Conservation (phyloP, 805 yeast genomes). For the Nakazawaea pomicola region DNA sequence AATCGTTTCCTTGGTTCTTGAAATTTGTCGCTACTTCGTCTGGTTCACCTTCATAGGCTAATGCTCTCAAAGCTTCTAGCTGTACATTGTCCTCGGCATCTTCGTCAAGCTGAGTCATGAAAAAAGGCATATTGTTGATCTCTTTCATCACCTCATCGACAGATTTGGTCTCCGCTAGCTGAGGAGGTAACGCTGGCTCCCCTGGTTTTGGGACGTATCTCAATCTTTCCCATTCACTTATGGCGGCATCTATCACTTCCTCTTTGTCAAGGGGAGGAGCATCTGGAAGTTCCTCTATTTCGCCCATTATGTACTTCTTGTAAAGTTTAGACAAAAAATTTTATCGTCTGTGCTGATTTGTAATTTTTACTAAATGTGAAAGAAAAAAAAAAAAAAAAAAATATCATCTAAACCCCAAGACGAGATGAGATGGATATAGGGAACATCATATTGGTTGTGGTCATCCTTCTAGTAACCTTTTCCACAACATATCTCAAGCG, state of each 20-base stretch:
- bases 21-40: conserved; percentile 86
- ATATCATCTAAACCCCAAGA: no score
- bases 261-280: conserved; percentile 8
- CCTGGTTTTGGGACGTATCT: conserved; percentile 32
- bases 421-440: neutral
- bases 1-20: conserved; percentile 90
- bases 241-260: conserved; percentile 6
- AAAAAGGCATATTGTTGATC: conserved; percentile 81
- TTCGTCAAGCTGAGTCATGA: conserved; percentile 85
- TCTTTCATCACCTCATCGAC: conserved; percentile 75
- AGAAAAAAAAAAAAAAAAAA: no score
- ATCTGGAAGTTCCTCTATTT: conserved; percentile 12
- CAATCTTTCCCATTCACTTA: conserved; percentile 28
- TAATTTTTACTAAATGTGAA: no score
- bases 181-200: conserved; percentile 80
- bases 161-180: conserved; percentile 63
- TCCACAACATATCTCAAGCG: neutral
- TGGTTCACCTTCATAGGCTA: conserved; percentile 95
- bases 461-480: neutral
- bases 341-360: neutral
- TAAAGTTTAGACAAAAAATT: neutral
- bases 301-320: conserved; percentile 4
- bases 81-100: conserved; percentile 69
- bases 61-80: conserved; percentile 83
- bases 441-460: neutral